Evolutionary conservation across 768 basidiomycete genomes (phyloP).

Genomic region (Mycena maculata): DNA sequence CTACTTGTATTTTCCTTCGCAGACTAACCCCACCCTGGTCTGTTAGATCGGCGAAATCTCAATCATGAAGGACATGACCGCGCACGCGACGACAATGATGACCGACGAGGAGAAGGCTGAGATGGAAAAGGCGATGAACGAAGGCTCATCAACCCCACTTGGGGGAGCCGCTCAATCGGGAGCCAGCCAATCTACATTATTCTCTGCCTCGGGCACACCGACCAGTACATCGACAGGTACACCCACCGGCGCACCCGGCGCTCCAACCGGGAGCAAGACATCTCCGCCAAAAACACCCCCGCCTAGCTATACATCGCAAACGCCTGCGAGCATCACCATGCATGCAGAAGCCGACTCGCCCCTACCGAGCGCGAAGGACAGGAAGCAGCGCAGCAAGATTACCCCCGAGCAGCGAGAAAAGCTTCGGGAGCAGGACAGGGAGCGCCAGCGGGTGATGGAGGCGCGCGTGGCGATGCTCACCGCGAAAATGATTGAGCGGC

Average conservation of each 20-base stretch:
- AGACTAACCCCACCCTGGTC: conserved; percentile 12
- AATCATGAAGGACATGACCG: conserved; percentile 93
- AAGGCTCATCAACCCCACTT: conserved; percentile 43
- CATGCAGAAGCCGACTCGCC: conserved; percentile 35
- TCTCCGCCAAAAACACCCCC: conserved; percentile 29
- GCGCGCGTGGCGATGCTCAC: conserved; percentile 80
- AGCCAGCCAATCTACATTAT: conserved; percentile 23
- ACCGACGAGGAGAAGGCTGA: conserved; percentile 93
- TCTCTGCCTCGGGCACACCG: conserved; percentile 21
- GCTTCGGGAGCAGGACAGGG: conserved; percentile 83
- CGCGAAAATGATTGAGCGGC: conserved; percentile 82
- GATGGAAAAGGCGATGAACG: conserved; percentile 78
- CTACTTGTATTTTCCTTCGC: background rate
- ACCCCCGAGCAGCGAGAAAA: conserved; percentile 89
- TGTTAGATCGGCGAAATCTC: conserved; percentile 94
- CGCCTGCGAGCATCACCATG: conserved; percentile 31
- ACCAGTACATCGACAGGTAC: no score
- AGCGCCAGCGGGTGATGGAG: conserved; percentile 83
- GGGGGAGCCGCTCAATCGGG: conserved; percentile 24
- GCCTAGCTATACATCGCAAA: conserved; percentile 13
- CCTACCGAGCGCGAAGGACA: conserved; percentile 49
- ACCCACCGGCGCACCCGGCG: no score
- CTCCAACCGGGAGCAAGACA: conserved; percentile 17
- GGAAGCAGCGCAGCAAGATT: conserved; percentile 64
- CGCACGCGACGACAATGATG: conserved; percentile 87